phyloP scores from a whole-genome alignment of 1,139 yeast species.

The Sporopachydermia cereana region DNA sequence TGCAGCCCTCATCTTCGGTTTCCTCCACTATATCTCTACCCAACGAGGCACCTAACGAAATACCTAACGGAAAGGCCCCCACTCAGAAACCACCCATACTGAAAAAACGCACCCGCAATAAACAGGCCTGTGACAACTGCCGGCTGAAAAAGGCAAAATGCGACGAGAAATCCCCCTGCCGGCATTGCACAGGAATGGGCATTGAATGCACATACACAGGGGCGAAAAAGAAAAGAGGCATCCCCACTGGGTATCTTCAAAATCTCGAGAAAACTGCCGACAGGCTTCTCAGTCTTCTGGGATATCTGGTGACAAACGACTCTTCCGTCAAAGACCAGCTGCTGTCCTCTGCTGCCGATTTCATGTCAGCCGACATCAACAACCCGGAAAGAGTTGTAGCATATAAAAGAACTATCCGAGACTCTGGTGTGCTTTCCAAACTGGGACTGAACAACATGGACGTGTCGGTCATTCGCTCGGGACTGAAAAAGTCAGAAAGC shows the following conservation, averaged over 20 bases:
- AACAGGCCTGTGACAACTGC: conserved; percentile 10
- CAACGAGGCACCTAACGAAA: too few relatives aligned
- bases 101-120: conserved; percentile 6
- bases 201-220: conserved; percentile 8
- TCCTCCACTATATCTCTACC: too few relatives aligned
- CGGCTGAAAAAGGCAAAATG: conserved; percentile 9
- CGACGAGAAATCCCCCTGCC: conserved; percentile 9
- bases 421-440: not conserved
- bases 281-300: conserved; percentile 7
- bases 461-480: not conserved
- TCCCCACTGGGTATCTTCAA: conserved; percentile 9
- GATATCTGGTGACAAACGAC: not conserved
- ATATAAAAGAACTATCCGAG: not conserved
- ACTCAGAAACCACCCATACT: not conserved
- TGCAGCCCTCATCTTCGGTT: too few relatives aligned
- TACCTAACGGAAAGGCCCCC: too few relatives aligned
- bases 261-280: conserved; percentile 9
- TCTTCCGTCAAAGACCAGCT: not conserved
- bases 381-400: not conserved
- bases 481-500: conserved; percentile 5
- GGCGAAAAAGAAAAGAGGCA: conserved; percentile 9
- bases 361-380: not conserved
- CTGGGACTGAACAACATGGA: conserved; percentile 3
- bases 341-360: not conserved
- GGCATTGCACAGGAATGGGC: conserved; percentile 5